Conservation (phyloP, 768 basidiomycete species). For the Russula foetens region DNA sequence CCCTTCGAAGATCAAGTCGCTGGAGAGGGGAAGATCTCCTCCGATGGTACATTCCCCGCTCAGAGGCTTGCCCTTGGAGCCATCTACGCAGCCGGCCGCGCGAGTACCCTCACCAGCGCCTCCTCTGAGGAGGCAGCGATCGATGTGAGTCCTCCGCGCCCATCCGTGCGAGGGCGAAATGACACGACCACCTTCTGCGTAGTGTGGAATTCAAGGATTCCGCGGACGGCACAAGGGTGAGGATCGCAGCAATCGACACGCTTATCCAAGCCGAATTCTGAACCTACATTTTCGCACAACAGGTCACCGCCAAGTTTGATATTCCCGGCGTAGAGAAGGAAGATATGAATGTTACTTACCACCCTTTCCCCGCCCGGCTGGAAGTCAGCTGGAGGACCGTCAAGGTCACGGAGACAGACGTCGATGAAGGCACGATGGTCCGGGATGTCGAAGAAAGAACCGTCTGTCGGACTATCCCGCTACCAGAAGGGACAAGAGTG, state of each 20-base stretch:
- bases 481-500: slow-evolving; percentile 69
- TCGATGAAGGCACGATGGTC: slow-evolving; percentile 51
- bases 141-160: slow-evolving; percentile 41
- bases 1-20: slow-evolving; percentile 62
- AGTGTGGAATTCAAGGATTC: slow-evolving; percentile 69
- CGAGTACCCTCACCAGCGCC: slow-evolving; percentile 21
- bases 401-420: slow-evolving; percentile 46
- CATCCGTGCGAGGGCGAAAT: background rate
- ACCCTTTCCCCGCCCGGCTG: slow-evolving; percentile 39
- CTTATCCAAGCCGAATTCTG: slow-evolving; percentile 14
- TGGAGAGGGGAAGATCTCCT: slow-evolving; percentile 35
- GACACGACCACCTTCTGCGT: slow-evolving; percentile 6
- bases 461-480: slow-evolving; percentile 57
- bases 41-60: slow-evolving; percentile 7
- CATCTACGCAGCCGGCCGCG: slow-evolving; percentile 2
- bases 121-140: slow-evolving; percentile 50
- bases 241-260: slow-evolving; percentile 21
- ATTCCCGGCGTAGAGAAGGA: slow-evolving; percentile 62
- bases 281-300: background rate
- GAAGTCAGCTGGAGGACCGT: slow-evolving; percentile 60
- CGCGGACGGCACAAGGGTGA: slow-evolving; percentile 50
- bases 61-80: background rate
- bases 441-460: slow-evolving; percentile 57
- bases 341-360: slow-evolving; percentile 69
- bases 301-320: slow-evolving; percentile 64